Evolutionary conservation across 768 basidiomycete genomes (phyloP).

Genomic region (Tulasnella sp.): DNA sequence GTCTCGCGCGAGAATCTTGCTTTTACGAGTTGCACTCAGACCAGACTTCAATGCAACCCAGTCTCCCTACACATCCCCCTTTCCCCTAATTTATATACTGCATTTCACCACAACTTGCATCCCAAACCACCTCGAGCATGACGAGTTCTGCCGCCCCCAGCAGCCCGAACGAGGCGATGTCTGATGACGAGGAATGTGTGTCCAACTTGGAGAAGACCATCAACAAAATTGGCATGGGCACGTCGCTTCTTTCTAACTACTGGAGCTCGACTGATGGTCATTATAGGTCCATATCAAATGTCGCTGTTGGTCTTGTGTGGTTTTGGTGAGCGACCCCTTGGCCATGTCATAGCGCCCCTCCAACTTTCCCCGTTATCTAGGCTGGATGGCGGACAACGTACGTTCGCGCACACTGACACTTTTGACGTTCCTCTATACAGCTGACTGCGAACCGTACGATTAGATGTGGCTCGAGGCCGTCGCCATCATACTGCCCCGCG

Average conservation of each 20-base stretch:
- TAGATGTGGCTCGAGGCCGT: conserved; percentile 92
- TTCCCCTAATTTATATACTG: not conserved
- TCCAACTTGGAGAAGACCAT: conserved; percentile 63
- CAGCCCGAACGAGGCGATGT: not conserved
- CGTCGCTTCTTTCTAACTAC: conserved; percentile 16
- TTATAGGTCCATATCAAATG: conserved; percentile 75
- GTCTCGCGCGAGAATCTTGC: not conserved
- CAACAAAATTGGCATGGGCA: conserved; percentile 82
- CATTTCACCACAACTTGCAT: not conserved
- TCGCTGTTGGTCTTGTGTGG: conserved; percentile 71
- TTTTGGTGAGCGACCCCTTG: conserved; percentile 48
- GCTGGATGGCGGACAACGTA: conserved; percentile 92
- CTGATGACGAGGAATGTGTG: not conserved
- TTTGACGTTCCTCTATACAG: not conserved
- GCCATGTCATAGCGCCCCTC: not conserved
- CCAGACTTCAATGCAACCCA: not conserved
- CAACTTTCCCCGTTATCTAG: conserved; percentile 29
- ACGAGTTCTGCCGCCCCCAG: not conserved
- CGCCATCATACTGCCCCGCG: conserved; percentile 89
- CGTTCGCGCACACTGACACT: conserved; percentile 19
- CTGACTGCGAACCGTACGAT: conserved; percentile 14
- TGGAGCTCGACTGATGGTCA: conserved; percentile 31
- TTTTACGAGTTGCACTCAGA: not conserved
- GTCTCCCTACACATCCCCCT: not conserved
- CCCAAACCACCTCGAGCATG: not conserved